Conservation (phyloP, 2,329 filamentous ascomycete genomes). For the Fusarium musae region DNA sequence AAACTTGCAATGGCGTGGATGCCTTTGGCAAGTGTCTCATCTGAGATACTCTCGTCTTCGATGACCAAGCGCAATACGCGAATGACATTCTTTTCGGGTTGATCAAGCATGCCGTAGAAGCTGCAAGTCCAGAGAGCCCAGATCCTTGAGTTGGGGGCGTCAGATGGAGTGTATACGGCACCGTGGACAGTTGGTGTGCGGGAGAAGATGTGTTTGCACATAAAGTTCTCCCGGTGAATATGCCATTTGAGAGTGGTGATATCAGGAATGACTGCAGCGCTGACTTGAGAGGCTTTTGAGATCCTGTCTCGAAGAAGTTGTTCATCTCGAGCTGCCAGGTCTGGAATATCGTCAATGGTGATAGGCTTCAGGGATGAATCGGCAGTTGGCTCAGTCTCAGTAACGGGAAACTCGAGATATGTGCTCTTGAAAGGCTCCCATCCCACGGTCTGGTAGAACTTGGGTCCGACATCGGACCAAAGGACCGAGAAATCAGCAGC, state of each 20-base stretch:
- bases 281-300: constrained; percentile 46
- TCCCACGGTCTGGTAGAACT: constrained; percentile 80
- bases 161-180: constrained; percentile 68
- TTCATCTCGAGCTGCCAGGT: constrained; percentile 73
- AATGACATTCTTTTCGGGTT: constrained; percentile 71
- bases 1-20: constrained; percentile 72
- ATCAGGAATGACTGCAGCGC: constrained; percentile 49
- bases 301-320: constrained; percentile 66
- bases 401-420: constrained; percentile 71
- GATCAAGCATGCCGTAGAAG: constrained; percentile 67
- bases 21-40: constrained; percentile 59
- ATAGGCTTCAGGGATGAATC: constrained; percentile 56
- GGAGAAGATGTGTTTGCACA: constrained; percentile 71
- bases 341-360: constrained; percentile 67
- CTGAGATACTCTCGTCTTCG: constrained; percentile 60
- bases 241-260: constrained; percentile 62
- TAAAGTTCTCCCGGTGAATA: constrained; percentile 82
- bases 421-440: constrained; percentile 81
- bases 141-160: constrained; percentile 63
- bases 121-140: constrained; percentile 80
- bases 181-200: constrained; percentile 72
- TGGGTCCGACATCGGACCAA: constrained; percentile 87
- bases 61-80: constrained; percentile 76
- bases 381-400: constrained; percentile 43
- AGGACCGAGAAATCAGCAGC: constrained; percentile 76